Conservation (phyloP, 1,284 basidiomycete genomes). For the Austroboletus novae-zelandiae region DNA sequence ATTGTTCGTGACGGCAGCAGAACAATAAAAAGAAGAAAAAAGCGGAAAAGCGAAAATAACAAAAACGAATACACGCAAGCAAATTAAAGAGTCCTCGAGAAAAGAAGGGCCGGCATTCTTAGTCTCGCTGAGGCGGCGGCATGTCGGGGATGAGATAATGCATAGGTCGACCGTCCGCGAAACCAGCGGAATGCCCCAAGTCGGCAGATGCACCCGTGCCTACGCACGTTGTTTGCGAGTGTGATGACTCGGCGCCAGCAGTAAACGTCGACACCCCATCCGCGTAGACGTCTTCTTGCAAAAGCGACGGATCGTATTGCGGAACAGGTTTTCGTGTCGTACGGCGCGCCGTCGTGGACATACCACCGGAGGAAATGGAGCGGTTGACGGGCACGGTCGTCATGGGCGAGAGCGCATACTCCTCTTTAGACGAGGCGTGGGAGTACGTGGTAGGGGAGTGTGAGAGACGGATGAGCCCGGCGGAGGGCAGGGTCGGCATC, state of each 20-base stretch:
- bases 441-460: conserved; percentile 6
- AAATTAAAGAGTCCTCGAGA: background rate
- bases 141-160: conserved; percentile 43
- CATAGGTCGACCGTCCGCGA: conserved; percentile 27
- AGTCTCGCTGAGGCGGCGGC: conserved; percentile 32
- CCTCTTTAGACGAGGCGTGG: conserved; percentile 14
- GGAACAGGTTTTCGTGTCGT: conserved; percentile 46
- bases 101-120: conserved; percentile 8
- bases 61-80: background rate
- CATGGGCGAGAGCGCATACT: conserved; percentile 24
- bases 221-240: conserved; percentile 25
- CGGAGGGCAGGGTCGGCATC: conserved; percentile 24
- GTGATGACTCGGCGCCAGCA: conserved; percentile 27
- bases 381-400: conserved; percentile 20
- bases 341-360: conserved; percentile 23
- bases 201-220: conserved; percentile 16
- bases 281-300: conserved; percentile 17
- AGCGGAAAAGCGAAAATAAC: background rate
- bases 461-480: conserved; percentile 15
- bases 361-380: conserved; percentile 21
- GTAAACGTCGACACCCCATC: conserved; percentile 25
- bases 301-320: conserved; percentile 35
- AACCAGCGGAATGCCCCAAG: conserved; percentile 22
- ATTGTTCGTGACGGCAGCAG: background rate
- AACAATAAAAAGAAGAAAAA: background rate